Conservation (phyloP, 495 filamentous ascomycete genomes). For the Immersiella caudata region DNA sequence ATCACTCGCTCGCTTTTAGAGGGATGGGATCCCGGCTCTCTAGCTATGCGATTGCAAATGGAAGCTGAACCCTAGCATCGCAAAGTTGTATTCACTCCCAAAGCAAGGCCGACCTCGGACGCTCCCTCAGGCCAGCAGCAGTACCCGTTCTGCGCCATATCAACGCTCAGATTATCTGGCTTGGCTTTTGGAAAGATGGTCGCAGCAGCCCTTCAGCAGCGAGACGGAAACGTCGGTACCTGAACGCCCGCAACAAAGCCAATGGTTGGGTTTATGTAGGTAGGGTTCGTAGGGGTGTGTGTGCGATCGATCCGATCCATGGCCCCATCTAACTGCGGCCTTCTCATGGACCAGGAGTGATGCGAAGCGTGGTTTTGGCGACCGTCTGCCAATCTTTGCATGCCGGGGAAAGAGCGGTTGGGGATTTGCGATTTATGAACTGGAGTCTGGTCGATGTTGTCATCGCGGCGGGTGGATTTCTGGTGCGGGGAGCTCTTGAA, state of each 20-base stretch:
- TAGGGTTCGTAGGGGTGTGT: no score
- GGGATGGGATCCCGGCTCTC: background rate
- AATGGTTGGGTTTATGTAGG: background rate
- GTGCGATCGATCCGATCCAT: no score
- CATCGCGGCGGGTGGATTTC: background rate
- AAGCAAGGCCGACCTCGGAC: slow-evolving; percentile 4
- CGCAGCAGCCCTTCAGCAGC: background rate
- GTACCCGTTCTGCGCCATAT: background rate
- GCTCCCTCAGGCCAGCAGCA: background rate
- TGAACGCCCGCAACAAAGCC: background rate
- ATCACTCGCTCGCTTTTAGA: background rate
- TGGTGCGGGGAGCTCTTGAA: slow-evolving; percentile 11
- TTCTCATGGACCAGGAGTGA: background rate
- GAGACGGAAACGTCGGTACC: background rate
- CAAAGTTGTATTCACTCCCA: background rate
- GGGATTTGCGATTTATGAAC: background rate
- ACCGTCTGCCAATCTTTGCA: background rate
- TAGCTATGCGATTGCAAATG: slow-evolving; percentile 5
- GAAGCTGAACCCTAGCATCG: background rate
- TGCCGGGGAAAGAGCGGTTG: background rate
- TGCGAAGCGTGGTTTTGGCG: background rate
- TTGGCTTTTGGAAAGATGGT: background rate
- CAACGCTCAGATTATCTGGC: slow-evolving; percentile 24
- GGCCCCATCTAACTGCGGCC: background rate
- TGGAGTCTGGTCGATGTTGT: background rate